These are phyloP conservation scores for Silybum marianum DNA, from an alignment of 129 eudicot species.

Conservation along the genomic window DNA sequence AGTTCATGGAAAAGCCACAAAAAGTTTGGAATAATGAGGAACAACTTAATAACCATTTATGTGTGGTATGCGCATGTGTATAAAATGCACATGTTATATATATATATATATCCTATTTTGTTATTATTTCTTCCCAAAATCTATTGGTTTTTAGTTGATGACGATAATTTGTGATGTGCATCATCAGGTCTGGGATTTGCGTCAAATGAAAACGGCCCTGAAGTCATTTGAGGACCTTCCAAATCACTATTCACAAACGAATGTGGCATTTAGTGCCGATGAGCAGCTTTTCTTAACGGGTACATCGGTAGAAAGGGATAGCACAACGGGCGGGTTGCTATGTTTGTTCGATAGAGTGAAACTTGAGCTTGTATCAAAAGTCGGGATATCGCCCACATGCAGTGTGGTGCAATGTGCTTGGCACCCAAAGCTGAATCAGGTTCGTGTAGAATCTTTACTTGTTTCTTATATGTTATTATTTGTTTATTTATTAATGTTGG, in stretches of 20 bases:
- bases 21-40: no score
- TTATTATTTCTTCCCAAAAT: not conserved
- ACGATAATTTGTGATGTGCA: not conserved
- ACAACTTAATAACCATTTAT: no score
- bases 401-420: conserved; percentile 98
- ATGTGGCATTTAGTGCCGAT: conserved; percentile 81
- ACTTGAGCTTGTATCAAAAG: conserved; percentile 87
- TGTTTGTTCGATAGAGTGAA: conserved; percentile 79
- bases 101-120: not conserved
- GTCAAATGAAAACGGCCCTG: conserved; percentile 74
- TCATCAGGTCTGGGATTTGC: conserved; percentile 91
- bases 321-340: conserved; percentile 84
- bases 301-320: conserved; percentile 91
- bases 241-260: conserved; percentile 86
- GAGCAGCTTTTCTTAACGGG: conserved; percentile 89
- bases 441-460: conserved; percentile 23
- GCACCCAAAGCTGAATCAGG: conserved; percentile 99
- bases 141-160: not conserved
- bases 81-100: no score
- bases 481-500: not conserved
- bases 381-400: conserved; percentile 82
- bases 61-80: no score
- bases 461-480: not conserved
- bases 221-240: conserved; percentile 83
- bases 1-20: no score